Evolutionary conservation across 441 rosid genomes (phyloP).

Genomic region (Gossypium davidsonii): DNA sequence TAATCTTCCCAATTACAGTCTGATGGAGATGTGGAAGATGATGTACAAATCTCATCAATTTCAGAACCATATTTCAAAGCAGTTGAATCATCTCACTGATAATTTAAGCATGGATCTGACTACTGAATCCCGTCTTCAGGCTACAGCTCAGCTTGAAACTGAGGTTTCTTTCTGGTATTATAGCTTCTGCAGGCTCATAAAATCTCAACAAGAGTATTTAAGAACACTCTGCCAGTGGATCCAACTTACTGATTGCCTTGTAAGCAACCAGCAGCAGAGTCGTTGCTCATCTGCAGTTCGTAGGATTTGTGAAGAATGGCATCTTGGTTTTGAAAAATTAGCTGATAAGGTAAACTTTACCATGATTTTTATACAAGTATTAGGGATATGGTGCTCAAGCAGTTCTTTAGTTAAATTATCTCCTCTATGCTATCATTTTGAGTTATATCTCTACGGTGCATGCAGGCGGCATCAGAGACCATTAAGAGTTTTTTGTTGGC

Average conservation of each 20-base stretch:
- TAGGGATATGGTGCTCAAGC: neutral
- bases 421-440: neutral
- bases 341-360: constrained; percentile 63
- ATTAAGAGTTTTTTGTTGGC: constrained; percentile 58
- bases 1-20: constrained; percentile 32
- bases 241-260: constrained; percentile 46
- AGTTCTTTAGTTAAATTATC: neutral
- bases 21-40: constrained; percentile 65
- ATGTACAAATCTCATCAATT: constrained; percentile 78
- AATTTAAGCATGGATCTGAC: constrained; percentile 43
- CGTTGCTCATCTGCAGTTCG: constrained; percentile 42
- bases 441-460: neutral
- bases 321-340: constrained; percentile 51
- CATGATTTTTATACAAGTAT: neutral
- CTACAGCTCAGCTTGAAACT: constrained; percentile 47
- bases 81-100: constrained; percentile 53
- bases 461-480: constrained; percentile 68
- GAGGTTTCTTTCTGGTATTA: too few species aligned
- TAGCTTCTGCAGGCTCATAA: too few species aligned
- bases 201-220: too few species aligned
- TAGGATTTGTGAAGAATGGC: constrained; percentile 73
- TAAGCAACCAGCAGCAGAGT: constrained; percentile 44
- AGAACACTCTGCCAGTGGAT: too few species aligned
- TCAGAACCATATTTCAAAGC: constrained; percentile 74
- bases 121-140: constrained; percentile 65